A percentile compares a stretch with the other conserved stretches of the same genome.
These are phyloP conservation scores for apple (Malus domestica) DNA, from an alignment of 306 rosid species.

Conservation along the genomic window ASM211411v1 NC_041797.1:33789501-33790000, in stretches of 20 bases:
- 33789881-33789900: constrained; percentile 54
- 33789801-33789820: background rate
- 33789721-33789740: background rate
- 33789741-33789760: background rate
- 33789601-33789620: background rate
- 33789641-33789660: background rate
- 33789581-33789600: background rate
- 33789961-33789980: constrained; percentile 67
- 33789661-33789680: background rate
- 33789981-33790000: constrained; percentile 89
- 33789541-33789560: background rate
- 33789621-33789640: background rate
- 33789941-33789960: constrained; percentile 62
- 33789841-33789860: background rate
- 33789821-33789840: background rate
- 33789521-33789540: background rate
- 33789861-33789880: constrained; percentile 48
- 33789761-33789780: background rate
- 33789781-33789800: background rate
- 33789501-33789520: background rate
- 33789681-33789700: background rate
- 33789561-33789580: background rate
- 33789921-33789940: constrained; percentile 54
- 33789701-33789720: background rate
- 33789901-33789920: background rate